Conservation (phyloP, 257 asterid species). For the Gardenia jasminoides region DNA sequence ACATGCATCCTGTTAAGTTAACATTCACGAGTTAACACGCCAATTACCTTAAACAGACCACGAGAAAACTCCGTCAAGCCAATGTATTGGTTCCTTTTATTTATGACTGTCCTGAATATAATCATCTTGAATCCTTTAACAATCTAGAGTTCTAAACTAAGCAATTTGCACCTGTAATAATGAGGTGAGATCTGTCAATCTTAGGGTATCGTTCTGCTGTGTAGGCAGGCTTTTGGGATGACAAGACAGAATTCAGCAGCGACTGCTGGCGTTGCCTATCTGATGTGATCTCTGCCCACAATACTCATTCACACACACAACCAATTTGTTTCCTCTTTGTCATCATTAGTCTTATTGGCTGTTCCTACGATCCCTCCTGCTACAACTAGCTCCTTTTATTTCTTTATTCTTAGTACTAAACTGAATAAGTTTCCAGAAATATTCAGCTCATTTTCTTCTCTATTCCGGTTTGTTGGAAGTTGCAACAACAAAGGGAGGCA, state of each 20-base stretch:
- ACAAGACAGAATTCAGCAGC: slow-evolving; percentile 45
- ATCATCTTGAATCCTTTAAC: no score
- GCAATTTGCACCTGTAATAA: background rate
- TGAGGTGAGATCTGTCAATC: background rate
- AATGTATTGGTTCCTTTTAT: no score
- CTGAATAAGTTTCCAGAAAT: background rate
- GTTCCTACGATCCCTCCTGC: background rate
- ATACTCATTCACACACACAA: slow-evolving; percentile 18
- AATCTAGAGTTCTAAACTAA: no score
- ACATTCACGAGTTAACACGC: no score
- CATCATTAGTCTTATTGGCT: slow-evolving; percentile 16
- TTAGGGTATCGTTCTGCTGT: slow-evolving; percentile 3
- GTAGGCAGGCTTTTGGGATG: slow-evolving; percentile 47
- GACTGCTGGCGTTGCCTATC: slow-evolving; percentile 22
- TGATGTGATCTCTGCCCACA: slow-evolving; percentile 44
- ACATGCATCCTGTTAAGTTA: no score
- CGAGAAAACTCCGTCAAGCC: no score
- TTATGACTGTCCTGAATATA: background rate
- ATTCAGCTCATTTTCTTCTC: no score
- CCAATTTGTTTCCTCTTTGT: slow-evolving; percentile 18
- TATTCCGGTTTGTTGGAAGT: no score
- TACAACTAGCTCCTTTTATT: background rate
- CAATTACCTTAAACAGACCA: no score
- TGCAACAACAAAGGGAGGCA: no score
- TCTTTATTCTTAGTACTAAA: slow-evolving; percentile 10